phyloP scores from a whole-genome alignment of 2,329 filamentous ascomycete species.

The Ceratocystis alfenasii region DNA sequence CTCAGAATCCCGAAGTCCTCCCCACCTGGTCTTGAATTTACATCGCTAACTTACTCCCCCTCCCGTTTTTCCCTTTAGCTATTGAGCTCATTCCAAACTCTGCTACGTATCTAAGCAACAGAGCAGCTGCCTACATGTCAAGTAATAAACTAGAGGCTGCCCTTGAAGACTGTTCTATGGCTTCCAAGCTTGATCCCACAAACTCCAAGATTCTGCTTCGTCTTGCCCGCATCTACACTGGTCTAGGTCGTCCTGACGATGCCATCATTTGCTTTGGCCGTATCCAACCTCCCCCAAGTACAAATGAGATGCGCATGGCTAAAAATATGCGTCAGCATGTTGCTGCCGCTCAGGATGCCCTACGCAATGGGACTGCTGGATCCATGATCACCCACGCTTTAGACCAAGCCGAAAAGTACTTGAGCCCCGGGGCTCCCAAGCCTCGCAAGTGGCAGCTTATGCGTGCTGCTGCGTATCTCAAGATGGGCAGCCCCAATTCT shows the following conservation, averaged over 20 bases:
- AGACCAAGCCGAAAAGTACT: constrained; percentile 72
- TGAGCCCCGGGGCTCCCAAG: constrained; percentile 62
- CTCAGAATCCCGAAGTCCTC: neutral
- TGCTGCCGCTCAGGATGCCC: constrained; percentile 62
- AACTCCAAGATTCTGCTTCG: constrained; percentile 83
- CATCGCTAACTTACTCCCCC: neutral
- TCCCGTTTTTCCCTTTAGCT: constrained; percentile 44
- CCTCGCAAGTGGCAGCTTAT: constrained; percentile 91
- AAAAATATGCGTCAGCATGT: constrained; percentile 76
- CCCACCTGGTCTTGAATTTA: too few species aligned
- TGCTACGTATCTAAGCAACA: constrained; percentile 84
- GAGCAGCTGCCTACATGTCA: constrained; percentile 87
- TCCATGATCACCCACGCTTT: constrained; percentile 89
- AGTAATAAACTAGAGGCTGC: constrained; percentile 67
- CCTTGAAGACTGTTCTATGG: constrained; percentile 72
- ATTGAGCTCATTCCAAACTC: constrained; percentile 78
- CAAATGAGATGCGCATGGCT: constrained; percentile 75
- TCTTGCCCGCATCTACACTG: constrained; percentile 80
- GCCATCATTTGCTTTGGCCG: constrained; percentile 70
- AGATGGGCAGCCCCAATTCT: constrained; percentile 82
- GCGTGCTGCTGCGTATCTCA: constrained; percentile 80
- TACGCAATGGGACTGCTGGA: constrained; percentile 62
- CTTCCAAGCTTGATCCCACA: constrained; percentile 69
- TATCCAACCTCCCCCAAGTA: constrained; percentile 67
- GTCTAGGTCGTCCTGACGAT: constrained; percentile 73